A percentile compares a stretch with the other conserved stretches of the same genome.
These are phyloP conservation scores for Colletotrichum kahawae DNA, from an alignment of 2,329 filamentous ascomycete genomes.

Conservation along the genomic window DNA sequence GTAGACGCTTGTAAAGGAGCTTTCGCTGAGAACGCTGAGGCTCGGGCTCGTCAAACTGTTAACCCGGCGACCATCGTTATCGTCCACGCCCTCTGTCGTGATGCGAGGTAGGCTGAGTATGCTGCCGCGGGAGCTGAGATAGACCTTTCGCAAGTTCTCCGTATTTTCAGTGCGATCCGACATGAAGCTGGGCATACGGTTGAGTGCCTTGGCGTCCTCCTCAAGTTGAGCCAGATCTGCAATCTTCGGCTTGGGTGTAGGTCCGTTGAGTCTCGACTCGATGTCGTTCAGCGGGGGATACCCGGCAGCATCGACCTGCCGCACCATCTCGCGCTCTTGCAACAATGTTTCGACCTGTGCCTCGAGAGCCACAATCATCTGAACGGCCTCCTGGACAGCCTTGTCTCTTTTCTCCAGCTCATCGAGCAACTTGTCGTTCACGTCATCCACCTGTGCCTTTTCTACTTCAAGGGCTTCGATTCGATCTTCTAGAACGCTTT, in stretches of 20 bases:
- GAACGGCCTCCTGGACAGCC: slow-evolving; percentile 73
- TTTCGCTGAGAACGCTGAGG: slow-evolving; percentile 70
- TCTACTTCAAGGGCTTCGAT: slow-evolving; percentile 60
- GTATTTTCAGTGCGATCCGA: slow-evolving; percentile 65
- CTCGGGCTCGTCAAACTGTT: slow-evolving; percentile 60
- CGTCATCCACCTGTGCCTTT: slow-evolving; percentile 57
- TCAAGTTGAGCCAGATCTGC: slow-evolving; percentile 23
- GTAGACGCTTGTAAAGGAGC: slow-evolving; percentile 70
- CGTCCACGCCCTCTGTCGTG: slow-evolving; percentile 43
- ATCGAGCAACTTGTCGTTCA: slow-evolving; percentile 61
- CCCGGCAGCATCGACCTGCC: slow-evolving; percentile 50
- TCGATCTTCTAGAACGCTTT: slow-evolving; percentile 62
- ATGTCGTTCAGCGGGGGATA: slow-evolving; percentile 36
- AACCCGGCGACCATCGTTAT: slow-evolving; percentile 34
- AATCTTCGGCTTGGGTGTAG: slow-evolving; percentile 23
- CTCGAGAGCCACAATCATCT: slow-evolving; percentile 71
- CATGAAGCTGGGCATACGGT: slow-evolving; percentile 68
- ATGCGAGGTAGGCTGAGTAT: slow-evolving; percentile 54
- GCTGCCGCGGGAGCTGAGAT: slow-evolving; percentile 56
- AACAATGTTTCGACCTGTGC: slow-evolving; percentile 60
- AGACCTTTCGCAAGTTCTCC: slow-evolving; percentile 65
- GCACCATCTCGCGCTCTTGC: slow-evolving; percentile 58
- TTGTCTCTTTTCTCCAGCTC: slow-evolving; percentile 73
- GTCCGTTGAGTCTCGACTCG: slow-evolving; percentile 23
- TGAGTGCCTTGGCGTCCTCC: slow-evolving; percentile 44